These are phyloP conservation scores for Tetraselmis striata DNA, from an alignment of 139 green algal species.

Conservation along the genomic window DNA sequence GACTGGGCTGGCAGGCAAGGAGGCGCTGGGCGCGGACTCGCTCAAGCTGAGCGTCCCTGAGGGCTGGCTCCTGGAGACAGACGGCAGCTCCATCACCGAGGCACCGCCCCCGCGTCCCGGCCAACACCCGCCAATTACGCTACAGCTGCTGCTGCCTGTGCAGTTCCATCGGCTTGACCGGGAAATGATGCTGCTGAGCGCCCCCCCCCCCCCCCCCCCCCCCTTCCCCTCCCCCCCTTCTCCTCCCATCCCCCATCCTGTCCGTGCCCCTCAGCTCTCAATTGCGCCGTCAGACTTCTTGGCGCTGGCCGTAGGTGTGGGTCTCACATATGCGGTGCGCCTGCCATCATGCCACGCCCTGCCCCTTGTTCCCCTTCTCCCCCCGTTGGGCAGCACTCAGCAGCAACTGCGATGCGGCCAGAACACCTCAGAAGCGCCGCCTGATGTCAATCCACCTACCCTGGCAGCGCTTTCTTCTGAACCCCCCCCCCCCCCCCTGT, in stretches of 20 bases:
- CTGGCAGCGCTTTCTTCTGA: too few species aligned
- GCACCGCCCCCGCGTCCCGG: background rate
- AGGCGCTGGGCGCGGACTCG: slow-evolving; percentile 25
- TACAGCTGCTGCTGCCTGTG: background rate
- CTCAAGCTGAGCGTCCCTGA: slow-evolving; percentile 38
- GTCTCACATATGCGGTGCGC: slow-evolving; percentile 23
- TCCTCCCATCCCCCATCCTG: background rate
- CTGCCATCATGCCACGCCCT: too few species aligned
- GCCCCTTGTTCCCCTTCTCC: too few species aligned
- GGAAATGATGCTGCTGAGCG: too few species aligned
- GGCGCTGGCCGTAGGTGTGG: slow-evolving; percentile 27
- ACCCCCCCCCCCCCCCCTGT: too few species aligned
- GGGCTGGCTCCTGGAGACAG: slow-evolving; percentile 39
- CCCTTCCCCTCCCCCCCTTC: too few species aligned
- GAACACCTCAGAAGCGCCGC: too few species aligned
- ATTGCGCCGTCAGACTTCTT: slow-evolving; percentile 28
- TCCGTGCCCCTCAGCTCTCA: background rate
- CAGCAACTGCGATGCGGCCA: too few species aligned
- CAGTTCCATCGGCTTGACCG: too few species aligned
- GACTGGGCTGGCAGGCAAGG: background rate
- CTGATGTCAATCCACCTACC: too few species aligned
- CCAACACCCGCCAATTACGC: background rate
- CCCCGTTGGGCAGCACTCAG: too few species aligned
- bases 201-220: background rate
- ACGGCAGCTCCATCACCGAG: slow-evolving; percentile 29